Evolutionary conservation across 73 alveolate species (phyloP), one percentile per base, ranked within the genome.

Genomic region (Urostyla sp.): DNA sequence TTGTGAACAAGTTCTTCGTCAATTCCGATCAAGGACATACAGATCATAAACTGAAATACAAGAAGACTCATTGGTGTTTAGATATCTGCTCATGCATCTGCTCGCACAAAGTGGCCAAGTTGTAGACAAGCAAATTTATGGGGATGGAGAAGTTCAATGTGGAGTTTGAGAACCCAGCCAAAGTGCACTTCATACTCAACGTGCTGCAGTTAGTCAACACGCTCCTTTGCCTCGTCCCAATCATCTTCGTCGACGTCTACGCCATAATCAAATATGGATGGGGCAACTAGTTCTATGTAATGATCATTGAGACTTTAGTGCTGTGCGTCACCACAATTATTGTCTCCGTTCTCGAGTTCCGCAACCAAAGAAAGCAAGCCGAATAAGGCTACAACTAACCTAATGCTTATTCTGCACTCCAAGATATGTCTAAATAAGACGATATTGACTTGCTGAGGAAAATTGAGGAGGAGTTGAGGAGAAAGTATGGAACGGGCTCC

Each of bases 271-370:
- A 28, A 24, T 55, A 50, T 16, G 15, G 36, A n/a, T 75, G 87
- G 87, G 79, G 79, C 2, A 34, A 48, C 11, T 37, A 75, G 57
- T 75, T 56, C 87, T 75, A 75, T 26, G 44, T 75, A 21, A 56
- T 75, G 1, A 31, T 75, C 23, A 75, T 75, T 15, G 87, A 75
- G 53, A 75, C 87, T 0, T 18, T 75, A 30, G 35, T 51, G 8
- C 6, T 75, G 11, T 34, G 49, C 6, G 7, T 55, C n/a, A 24
- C 26, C 38, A 55, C 28, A 46, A 55, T 55, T 24, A 5, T 55
- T 6, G 13, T 55, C n/a, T 8, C 38, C 13, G 72, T 27, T 18
- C 49, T 55, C 16, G 72, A 55, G 45, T 55, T 11, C 52, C 52
- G 52, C 16, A 16, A 10, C 52, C 52, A 40, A n/a, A n/a, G n/a